Evolutionary conservation across 2,329 filamentous ascomycete species (phyloP).

Genomic region (Blumeriella jaapii): DNA sequence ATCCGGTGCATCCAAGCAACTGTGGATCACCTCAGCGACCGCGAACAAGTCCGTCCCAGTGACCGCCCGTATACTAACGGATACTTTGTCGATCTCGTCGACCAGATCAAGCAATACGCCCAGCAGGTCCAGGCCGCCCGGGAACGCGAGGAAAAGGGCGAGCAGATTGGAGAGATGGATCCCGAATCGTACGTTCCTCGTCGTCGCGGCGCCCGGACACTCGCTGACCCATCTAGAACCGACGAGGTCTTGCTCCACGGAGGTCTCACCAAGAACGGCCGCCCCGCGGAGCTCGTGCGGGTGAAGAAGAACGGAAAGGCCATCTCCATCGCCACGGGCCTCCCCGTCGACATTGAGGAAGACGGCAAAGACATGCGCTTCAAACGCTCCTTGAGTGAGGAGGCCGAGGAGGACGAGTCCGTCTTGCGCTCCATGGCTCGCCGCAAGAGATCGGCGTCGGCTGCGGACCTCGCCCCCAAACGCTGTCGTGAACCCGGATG

Average conservation of each 20-base stretch:
- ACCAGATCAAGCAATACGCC: conserved; percentile 86
- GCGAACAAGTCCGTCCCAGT: conserved; percentile 71
- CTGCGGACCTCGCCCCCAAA: conserved; percentile 71
- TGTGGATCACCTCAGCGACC: conserved; percentile 73
- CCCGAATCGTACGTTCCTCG: conserved; percentile 41
- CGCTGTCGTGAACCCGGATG: conserved; percentile 66
- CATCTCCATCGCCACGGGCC: conserved; percentile 63
- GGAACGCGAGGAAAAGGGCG: conserved; percentile 48
- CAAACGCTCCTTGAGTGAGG: conserved; percentile 57
- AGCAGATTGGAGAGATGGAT: conserved; percentile 43
- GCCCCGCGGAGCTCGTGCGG: conserved; percentile 73
- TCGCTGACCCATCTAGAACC: conserved; percentile 31
- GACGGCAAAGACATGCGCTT: conserved; percentile 39
- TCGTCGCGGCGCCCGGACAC: neutral
- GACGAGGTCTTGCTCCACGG: conserved; percentile 74
- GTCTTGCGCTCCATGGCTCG: conserved; percentile 89
- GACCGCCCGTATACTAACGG: conserved; percentile 91
- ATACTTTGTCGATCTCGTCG: conserved; percentile 92
- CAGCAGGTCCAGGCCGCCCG: conserved; percentile 68
- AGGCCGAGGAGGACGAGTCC: conserved; percentile 67
- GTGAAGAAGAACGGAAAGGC: conserved; percentile 69
- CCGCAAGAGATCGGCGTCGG: conserved; percentile 82
- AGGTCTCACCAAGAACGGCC: conserved; percentile 70
- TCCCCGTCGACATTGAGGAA: conserved; percentile 47
- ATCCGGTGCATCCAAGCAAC: conserved; percentile 85